phyloP scores from a whole-genome alignment of 139 green algal genomes.

The Auxenochlorella pyrenoidosa region DNA sequence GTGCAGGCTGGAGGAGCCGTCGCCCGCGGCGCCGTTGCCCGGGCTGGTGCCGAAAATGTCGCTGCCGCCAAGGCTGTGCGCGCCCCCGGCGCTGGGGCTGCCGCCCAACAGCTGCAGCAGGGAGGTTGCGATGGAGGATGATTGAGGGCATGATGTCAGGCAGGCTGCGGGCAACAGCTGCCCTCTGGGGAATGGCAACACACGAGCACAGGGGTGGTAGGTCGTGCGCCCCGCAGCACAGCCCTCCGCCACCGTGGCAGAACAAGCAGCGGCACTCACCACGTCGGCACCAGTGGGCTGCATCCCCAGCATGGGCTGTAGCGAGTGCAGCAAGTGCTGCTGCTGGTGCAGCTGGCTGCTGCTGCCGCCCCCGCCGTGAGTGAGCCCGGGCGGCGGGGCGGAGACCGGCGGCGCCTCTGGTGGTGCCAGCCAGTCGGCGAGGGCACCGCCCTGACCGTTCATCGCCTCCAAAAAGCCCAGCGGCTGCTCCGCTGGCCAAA shows the following conservation, averaged over 20 bases:
- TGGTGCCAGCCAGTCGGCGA: slow-evolving; percentile 8
- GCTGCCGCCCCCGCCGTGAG: slow-evolving; percentile 15
- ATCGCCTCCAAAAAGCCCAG: slow-evolving; percentile 1
- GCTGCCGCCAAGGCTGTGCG: neutral
- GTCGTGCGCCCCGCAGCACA: too few relatives aligned
- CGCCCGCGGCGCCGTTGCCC: neutral
- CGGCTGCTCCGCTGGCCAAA: slow-evolving; percentile 7
- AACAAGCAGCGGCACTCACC: neutral
- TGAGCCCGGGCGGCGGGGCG: neutral
- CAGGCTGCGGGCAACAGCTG: too few relatives aligned
- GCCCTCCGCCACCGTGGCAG: neutral
- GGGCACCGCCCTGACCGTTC: neutral
- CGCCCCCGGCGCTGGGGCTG: neutral
- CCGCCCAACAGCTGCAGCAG: slow-evolving; percentile 5
- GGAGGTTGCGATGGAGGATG: neutral
- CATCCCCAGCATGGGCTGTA: neutral
- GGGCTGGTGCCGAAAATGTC: neutral
- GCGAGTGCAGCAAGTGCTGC: slow-evolving; percentile 19
- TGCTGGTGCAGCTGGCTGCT: slow-evolving; percentile 25
- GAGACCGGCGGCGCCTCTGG: neutral
- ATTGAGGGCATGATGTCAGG: neutral
- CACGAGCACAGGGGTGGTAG: too few relatives aligned
- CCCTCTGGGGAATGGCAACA: too few relatives aligned
- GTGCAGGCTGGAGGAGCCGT: neutral
- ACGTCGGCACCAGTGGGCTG: neutral